Conservation (phyloP, 169 alveolate genomes). For the Miamiensis avidus region DNA sequence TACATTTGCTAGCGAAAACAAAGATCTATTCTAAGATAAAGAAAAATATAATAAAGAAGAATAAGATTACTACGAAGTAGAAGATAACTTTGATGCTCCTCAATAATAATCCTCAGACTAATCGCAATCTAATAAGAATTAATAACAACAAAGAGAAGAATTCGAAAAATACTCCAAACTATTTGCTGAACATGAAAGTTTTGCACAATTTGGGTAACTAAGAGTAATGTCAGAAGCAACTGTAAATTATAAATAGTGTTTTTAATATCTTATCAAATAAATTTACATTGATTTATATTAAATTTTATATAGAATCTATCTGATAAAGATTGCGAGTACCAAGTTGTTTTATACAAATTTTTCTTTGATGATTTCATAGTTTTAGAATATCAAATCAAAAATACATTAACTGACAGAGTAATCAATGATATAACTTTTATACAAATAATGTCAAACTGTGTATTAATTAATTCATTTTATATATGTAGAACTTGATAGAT, state of each 20-base stretch:
- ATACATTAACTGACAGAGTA: conserved; percentile 23
- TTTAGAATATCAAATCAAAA: conserved; percentile 38
- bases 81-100: not conserved
- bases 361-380: conserved; percentile 46
- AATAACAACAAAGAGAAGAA: not conserved
- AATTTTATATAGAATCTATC: conserved; percentile 18
- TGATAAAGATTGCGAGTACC: conserved; percentile 34
- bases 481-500: conserved; percentile 15
- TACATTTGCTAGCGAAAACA: not conserved
- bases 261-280: conserved; percentile 5
- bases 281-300: not conserved
- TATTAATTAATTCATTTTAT: not conserved
- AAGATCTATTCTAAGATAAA: not conserved
- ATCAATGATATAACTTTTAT: not conserved
- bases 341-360: conserved; percentile 20
- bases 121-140: too few relatives aligned
- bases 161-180: too few relatives aligned
- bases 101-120: not conserved
- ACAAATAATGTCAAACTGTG: not conserved
- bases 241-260: conserved; percentile 4
- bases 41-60: too few relatives aligned
- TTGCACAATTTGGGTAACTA: not conserved
- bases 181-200: not conserved
- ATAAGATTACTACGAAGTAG: not conserved
- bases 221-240: conserved; percentile 17